Evolutionary conservation across 2,329 filamentous ascomycete species (phyloP).

Genomic region (Byssothecium circinans): DNA sequence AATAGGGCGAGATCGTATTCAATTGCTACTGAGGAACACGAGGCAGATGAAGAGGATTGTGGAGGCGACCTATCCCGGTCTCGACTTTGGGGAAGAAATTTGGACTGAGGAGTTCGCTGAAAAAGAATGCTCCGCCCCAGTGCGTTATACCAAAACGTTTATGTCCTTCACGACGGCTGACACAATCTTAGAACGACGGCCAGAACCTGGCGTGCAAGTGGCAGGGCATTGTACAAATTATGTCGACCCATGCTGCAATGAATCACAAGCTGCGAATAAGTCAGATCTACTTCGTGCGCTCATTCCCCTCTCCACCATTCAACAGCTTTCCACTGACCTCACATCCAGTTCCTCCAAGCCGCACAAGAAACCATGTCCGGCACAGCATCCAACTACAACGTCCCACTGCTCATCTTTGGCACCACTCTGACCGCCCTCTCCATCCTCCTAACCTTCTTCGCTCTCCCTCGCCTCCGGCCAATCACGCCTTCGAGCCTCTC

Average conservation of each 20-base stretch:
- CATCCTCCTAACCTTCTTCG: slow-evolving; percentile 40
- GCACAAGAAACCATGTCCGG: slow-evolving; percentile 82
- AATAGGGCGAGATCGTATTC: slow-evolving; percentile 56
- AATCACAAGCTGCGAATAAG: slow-evolving; percentile 14
- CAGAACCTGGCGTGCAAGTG: slow-evolving; percentile 68
- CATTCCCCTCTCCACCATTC: not conserved
- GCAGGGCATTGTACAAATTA: slow-evolving; percentile 45
- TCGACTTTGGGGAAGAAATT: slow-evolving; percentile 49
- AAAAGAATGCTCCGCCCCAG: slow-evolving; percentile 14
- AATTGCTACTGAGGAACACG: slow-evolving; percentile 76
- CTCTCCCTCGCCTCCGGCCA: slow-evolving; percentile 43
- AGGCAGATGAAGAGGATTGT: slow-evolving; percentile 78
- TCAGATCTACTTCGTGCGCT: slow-evolving; percentile 50
- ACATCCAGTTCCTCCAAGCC: slow-evolving; percentile 61
- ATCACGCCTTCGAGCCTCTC: slow-evolving; percentile 55
- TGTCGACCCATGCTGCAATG: slow-evolving; percentile 5
- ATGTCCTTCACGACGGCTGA: slow-evolving; percentile 1
- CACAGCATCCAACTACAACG: slow-evolving; percentile 90
- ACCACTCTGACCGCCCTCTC: slow-evolving; percentile 49
- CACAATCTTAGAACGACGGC: slow-evolving; percentile 21
- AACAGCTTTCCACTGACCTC: slow-evolving; percentile 9
- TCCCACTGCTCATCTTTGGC: slow-evolving; percentile 60
- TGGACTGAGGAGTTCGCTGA: slow-evolving; percentile 4
- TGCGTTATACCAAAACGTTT: not conserved
- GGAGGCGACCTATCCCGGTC: slow-evolving; percentile 67